phyloP scores from a whole-genome alignment of 305 asterid genomes.

The Petunia hybrid region DNA sequence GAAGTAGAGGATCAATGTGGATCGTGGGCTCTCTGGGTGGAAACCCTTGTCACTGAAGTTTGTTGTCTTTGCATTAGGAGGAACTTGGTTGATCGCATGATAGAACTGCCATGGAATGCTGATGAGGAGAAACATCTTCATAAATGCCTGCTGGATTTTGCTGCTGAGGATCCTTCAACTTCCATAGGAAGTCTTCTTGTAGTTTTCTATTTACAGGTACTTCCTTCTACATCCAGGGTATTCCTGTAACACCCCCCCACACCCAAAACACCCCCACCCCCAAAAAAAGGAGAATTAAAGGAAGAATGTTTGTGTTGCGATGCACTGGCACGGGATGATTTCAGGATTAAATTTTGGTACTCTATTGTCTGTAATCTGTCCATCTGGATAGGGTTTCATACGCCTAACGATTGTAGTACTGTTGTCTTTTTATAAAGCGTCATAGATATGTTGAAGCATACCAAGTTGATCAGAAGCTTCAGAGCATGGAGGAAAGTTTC shows the following conservation, averaged over 20 bases:
- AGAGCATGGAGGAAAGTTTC: conserved; percentile 69
- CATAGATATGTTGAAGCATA: conserved; percentile 85
- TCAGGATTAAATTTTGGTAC: conserved; percentile 22
- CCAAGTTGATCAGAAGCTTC: conserved; percentile 79
- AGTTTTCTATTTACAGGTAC: conserved; percentile 94
- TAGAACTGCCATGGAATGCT: conserved; percentile 90
- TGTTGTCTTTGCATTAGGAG: conserved; percentile 85
- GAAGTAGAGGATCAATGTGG: conserved; percentile 52
- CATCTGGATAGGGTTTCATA: conserved; percentile 18
- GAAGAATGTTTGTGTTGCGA: not conserved
- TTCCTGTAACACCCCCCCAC: too few species aligned
- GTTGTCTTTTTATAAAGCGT: conserved; percentile 62
- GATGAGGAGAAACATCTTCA: conserved; percentile 92
- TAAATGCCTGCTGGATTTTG: conserved; percentile 79
- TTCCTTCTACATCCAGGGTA: conserved; percentile 30
- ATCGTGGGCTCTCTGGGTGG: conserved; percentile 77
- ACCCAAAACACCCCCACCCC: too few species aligned
- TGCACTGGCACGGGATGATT: not conserved
- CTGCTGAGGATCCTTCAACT: conserved; percentile 68
- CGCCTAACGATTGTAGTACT: conserved; percentile 30
- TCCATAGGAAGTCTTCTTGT: conserved; percentile 89
- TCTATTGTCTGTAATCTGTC: not conserved
- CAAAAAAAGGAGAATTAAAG: too few species aligned
- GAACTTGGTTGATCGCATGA: conserved; percentile 82
- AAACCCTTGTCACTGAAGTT: conserved; percentile 83